Evolutionary conservation across 306 rosid genomes (phyloP).

Genomic region (cucumber (Cucumis sativus)): Cucumber_9930_V3 NC_026659.2:31262001-31262500

Average conservation of each 20-base stretch:
- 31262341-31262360: neutral
- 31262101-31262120: neutral
- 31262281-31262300: conserved; percentile 76
- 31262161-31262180: conserved; percentile 77
- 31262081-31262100: no score
- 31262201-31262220: conserved; percentile 82
- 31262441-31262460: neutral
- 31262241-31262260: conserved; percentile 56
- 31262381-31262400: neutral
- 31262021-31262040: neutral
- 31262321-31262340: neutral
- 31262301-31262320: neutral
- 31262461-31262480: neutral
- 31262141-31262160: conserved; percentile 76
- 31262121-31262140: conserved; percentile 20
- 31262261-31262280: conserved; percentile 71
- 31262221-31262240: conserved; percentile 70
- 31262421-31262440: neutral
- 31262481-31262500: neutral
- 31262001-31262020: neutral
- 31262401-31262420: neutral
- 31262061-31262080: no score
- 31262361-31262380: neutral
- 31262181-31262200: conserved; percentile 81
- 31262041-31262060: no score